A percentile compares a stretch with the other conserved stretches of the same genome.
Conservation (phyloP, 768 basidiomycete species). For the Collybia nuda region DNA sequence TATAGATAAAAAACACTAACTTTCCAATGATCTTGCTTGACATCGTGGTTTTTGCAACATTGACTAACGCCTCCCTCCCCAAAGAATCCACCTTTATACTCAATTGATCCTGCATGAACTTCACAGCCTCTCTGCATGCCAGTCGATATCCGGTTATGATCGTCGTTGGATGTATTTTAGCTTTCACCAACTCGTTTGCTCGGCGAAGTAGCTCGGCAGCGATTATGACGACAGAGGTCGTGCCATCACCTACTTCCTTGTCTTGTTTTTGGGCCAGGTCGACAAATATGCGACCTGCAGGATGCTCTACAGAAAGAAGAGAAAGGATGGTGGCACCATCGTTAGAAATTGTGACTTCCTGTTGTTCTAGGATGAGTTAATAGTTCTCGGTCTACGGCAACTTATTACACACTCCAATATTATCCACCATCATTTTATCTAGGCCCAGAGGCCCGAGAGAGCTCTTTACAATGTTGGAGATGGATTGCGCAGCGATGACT, state of each 20-base stretch:
- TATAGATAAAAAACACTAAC: conserved; percentile 48
- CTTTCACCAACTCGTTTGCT: conserved; percentile 97
- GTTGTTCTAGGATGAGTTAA: conserved; percentile 6
- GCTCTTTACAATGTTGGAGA: conserved; percentile 97
- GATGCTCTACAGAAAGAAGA: conserved; percentile 91
- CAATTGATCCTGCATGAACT: conserved; percentile 96
- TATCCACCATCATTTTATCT: conserved; percentile 97
- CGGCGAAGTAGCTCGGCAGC: conserved; percentile 96
- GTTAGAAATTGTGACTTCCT: conserved; percentile 99
- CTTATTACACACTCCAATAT: conserved; percentile 78
- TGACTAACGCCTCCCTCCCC: conserved; percentile 90
- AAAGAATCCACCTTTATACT: conserved; percentile 91
- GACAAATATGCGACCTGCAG: conserved; percentile 95
- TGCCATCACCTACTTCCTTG: conserved; percentile 99
- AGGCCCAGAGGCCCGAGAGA: conserved; percentile 93
- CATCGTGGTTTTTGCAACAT: conserved; percentile 98
- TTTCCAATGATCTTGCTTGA: conserved; percentile 97
- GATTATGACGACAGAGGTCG: conserved; percentile 96
- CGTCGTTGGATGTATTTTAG: conserved; percentile 98
- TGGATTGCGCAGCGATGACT: conserved; percentile 95
- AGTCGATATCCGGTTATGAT: conserved; percentile 98
- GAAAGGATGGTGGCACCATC: conserved; percentile 99
- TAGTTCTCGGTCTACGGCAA: background rate
- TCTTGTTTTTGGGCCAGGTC: conserved; percentile 99
- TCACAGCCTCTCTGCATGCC: conserved; percentile 95